Base-by-base conservation (phyloP, 257 asterid genomes). In the Misopates orontium region DNA sequence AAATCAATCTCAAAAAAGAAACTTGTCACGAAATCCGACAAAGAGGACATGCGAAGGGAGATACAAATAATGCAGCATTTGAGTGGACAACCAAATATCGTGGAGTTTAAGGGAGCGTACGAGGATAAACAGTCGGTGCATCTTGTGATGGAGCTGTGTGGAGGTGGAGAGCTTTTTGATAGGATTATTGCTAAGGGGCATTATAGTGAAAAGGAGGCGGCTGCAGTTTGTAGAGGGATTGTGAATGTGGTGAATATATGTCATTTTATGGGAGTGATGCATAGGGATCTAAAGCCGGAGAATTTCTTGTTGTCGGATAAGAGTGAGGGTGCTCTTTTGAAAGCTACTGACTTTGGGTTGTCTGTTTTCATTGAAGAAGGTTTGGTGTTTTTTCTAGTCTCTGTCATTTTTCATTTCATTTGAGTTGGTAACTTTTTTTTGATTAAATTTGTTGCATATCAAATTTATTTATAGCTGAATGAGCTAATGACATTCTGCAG, bases 231-330 rank as follows among this genome's bases (percentile, higher is more conserved):
- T 12, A 61, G 51, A 51, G 51, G 49, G 25, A 48, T 61, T 14
- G 66, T 61, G 40, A 48, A 28, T 41, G 66, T 61, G 24, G 40
- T 61, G 13, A 17, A 44, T 47, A 48, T 28, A 3, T 61, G 66
- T 44, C 66, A 61, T 44, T 61, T 48, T 5, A 47, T 61, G 49
- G 66, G 66, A 4, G 55, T 61, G 3, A 42, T 61, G 54, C 66
- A 61, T 61, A 22, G 66, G 18, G 66, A 61, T 44, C 54, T 61
- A 15, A 61, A 61, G 51, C 66, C 66, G 54, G 66, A 61, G 41
- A 61, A 61, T 42, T 61, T 61, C 41, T 44, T 61, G 52, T 22
- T 61, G 40, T 24, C 32, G 23, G 51, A 61, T 61, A 61, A 21
- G 21, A 25, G 18, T 7, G 55, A 61, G n/a, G 52, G 21, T 13